Base-by-base conservation (phyloP, 164 flowering plant species). In the Cinnamomum chago region DNA sequence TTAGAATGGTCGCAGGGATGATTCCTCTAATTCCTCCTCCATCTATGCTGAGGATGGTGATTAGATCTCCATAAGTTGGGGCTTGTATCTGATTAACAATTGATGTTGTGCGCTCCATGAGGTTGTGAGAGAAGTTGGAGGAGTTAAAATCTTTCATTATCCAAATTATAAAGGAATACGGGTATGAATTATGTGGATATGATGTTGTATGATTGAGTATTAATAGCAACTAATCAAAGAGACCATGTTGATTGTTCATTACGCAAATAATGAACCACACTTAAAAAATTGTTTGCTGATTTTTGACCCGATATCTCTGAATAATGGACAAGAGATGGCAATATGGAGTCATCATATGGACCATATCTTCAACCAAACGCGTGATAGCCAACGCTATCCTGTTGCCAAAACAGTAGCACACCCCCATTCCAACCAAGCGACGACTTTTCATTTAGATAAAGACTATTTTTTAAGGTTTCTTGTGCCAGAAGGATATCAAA, bases 11-110 rank as follows among this genome's bases (percentile, higher is more conserved):
- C 0, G 73, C 85, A 27, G 87, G 87, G 74, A 84, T 84, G 60
- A 84, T 51, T 58, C 85, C 87, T 74, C 85, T 68, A n/a, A 84
- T 67, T 17, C 87, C 87, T 23, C 87, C 87, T 9, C 87, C 87
- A 76, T 84, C 87, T 12, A 84, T 82, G 73, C 87, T 82, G 2
- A 84, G 80, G 68, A 84, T 58, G 11, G 85, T 82, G 76, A 84
- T 77, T 9, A 70, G 64, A 25, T 78, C 70, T 58, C 86, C 84
- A 47, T 82, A 78, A 69, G 79, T 78, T 51, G 84, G 86, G 22
- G 86, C 81, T 27, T 81, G 81, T 12, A 80, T 68, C 50, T 70
- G 67, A 50, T 51, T 22, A 55, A 68, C 4, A 12, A 58, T 3
- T 71, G 78, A 65, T 62, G 40, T 64, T 28, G 55, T n/a, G 62